Percentiles rank a stretch among this genome's conserved stretches.
Conservation (phyloP, 2,329 filamentous ascomycete species). For the Raffaelea albimanens region DNA sequence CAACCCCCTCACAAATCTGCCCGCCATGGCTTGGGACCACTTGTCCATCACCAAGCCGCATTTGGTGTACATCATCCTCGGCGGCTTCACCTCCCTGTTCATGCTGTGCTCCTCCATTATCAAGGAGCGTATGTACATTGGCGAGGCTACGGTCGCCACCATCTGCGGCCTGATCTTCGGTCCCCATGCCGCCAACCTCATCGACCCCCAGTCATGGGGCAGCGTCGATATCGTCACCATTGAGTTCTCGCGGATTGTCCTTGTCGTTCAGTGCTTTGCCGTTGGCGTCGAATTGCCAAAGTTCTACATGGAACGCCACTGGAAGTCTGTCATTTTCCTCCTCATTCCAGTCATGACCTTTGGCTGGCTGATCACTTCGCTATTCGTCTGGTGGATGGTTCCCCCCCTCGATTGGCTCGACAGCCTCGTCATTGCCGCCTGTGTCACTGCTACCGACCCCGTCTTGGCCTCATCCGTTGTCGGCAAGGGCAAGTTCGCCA, state of each 20-base stretch:
- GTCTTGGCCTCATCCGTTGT: conserved; percentile 96
- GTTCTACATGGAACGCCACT: conserved; percentile 96
- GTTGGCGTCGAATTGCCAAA: conserved; percentile 84
- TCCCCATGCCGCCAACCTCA: conserved; percentile 72
- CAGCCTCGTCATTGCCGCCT: conserved; percentile 77
- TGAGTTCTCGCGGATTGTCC: conserved; percentile 80
- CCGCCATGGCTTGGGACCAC: conserved; percentile 66
- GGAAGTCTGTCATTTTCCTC: conserved; percentile 82
- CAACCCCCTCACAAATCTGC: not conserved
- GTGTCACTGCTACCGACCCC: conserved; percentile 93
- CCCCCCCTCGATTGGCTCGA: conserved; percentile 77
- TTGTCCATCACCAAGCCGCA: conserved; percentile 86
- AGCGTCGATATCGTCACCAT: conserved; percentile 79
- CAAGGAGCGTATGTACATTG: conserved; percentile 97
- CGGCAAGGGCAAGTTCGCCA: conserved; percentile 97
- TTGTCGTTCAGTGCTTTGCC: conserved; percentile 88
- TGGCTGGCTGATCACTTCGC: conserved; percentile 85
- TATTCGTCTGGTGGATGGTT: conserved; percentile 91
- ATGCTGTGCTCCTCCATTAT: conserved; percentile 98
- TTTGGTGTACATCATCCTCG: conserved; percentile 96
- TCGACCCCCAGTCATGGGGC: conserved; percentile 68
- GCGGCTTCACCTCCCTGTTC: conserved; percentile 94
- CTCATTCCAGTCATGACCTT: conserved; percentile 95
- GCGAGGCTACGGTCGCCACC: conserved; percentile 91
- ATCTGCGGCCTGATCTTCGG: conserved; percentile 84